A percentile compares a stretch with the other conserved stretches of the same genome.
These are phyloP conservation scores for Calonectria naviculata DNA, from an alignment of 2,329 filamentous ascomycete species.

Conservation along the genomic window DNA sequence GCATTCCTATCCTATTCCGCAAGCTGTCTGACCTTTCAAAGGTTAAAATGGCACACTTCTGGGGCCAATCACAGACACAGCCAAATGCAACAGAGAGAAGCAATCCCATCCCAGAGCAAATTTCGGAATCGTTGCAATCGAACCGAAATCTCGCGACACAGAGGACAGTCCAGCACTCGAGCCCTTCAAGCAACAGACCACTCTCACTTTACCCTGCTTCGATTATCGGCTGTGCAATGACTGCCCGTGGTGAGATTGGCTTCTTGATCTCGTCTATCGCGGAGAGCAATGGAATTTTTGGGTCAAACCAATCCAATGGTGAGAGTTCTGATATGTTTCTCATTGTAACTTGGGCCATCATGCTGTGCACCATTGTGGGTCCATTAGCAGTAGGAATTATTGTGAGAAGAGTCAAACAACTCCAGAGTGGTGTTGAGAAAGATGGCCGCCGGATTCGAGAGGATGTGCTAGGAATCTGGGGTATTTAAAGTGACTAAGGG, in stretches of 20 bases:
- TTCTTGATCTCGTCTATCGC: constrained; percentile 80
- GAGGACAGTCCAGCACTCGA: constrained; percentile 11
- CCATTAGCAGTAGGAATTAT: constrained; percentile 61
- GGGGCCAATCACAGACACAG: neutral
- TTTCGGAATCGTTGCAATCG: neutral
- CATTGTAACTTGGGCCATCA: constrained; percentile 66
- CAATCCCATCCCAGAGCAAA: neutral
- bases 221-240: constrained; percentile 76
- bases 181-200: constrained; percentile 54
- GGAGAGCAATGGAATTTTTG: constrained; percentile 61
- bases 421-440: neutral
- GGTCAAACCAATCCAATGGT: neutral
- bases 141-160: neutral
- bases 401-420: constrained; percentile 40
- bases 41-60: constrained; percentile 1
- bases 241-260: constrained; percentile 82
- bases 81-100: neutral
- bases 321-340: constrained; percentile 58
- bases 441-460: neutral
- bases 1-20: neutral
- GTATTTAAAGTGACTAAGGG: neutral
- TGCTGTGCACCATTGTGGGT: constrained; percentile 64
- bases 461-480: constrained; percentile 1
- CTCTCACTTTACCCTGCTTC: constrained; percentile 74
- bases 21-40: neutral